These are phyloP conservation scores for Cytidiella melzeri DNA, from an alignment of 768 basidiomycete species.

Conservation along the genomic window DNA sequence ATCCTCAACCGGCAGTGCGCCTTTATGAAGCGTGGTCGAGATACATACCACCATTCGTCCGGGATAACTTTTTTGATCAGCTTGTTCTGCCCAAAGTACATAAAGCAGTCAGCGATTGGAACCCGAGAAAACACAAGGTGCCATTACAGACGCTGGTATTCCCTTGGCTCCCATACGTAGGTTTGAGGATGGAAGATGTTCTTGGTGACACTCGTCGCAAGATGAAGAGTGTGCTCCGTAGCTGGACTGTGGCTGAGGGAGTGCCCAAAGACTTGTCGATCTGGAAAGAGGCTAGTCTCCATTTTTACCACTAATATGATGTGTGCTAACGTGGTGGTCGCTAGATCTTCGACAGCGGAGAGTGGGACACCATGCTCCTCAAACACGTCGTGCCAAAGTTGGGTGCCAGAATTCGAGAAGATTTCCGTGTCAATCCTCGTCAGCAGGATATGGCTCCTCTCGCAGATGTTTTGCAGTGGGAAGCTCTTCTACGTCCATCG, in stretches of 20 bases:
- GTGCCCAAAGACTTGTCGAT: constrained; percentile 67
- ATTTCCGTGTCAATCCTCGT: constrained; percentile 88
- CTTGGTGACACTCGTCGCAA: constrained; percentile 84
- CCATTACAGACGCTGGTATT: constrained; percentile 80
- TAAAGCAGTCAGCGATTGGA: constrained; percentile 82
- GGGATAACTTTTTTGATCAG: constrained; percentile 94
- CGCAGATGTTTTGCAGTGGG: constrained; percentile 73
- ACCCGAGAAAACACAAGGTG: constrained; percentile 46
- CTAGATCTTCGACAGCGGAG: constrained; percentile 67
- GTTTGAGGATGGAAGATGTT: constrained; percentile 76
- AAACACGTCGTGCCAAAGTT: constrained; percentile 92
- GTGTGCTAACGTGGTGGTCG: not conserved
- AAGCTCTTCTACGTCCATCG: constrained; percentile 60
- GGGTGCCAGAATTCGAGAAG: constrained; percentile 70
- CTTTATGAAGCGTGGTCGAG: constrained; percentile 87
- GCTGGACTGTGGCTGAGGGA: constrained; percentile 68
- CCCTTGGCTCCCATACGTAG: constrained; percentile 92
- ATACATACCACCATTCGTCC: constrained; percentile 84
- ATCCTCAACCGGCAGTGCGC: constrained; percentile 69
- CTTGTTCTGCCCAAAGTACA: constrained; percentile 91
- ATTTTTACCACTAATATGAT: not conserved
- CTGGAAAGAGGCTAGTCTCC: constrained; percentile 72
- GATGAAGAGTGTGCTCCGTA: constrained; percentile 69
- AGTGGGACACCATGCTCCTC: constrained; percentile 90
- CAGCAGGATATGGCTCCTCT: constrained; percentile 85